Percentiles rank a stretch among this genome's conserved stretches.
phyloP scores from a whole-genome alignment of 2,329 filamentous ascomycete genomes.

The Plectosphaerella cucumerina region DNA sequence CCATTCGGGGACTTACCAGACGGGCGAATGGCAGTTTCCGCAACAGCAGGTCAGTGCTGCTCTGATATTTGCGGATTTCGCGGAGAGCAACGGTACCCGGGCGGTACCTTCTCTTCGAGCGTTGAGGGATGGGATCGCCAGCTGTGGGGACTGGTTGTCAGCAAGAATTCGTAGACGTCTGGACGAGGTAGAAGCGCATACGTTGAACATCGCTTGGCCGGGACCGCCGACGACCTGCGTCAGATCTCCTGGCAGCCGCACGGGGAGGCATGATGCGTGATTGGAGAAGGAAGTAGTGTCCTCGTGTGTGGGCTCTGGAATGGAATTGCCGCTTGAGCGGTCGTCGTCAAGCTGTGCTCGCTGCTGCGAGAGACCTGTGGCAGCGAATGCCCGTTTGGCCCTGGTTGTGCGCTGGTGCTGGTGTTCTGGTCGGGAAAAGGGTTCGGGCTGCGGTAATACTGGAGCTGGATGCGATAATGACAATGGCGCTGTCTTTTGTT shows the following conservation, averaged over 20 bases:
- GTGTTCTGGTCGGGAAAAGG: too few relatives aligned
- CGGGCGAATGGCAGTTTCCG: conserved; percentile 76
- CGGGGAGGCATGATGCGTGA: conserved; percentile 14
- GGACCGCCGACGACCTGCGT: conserved; percentile 17
- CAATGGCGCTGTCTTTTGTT: too few relatives aligned
- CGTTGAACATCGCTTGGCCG: conserved; percentile 38
- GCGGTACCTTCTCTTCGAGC: conserved; percentile 60
- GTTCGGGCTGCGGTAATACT: not conserved
- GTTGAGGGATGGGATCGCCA: conserved; percentile 66
- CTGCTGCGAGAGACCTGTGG: not conserved
- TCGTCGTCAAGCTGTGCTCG: not conserved
- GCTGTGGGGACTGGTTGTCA: conserved; percentile 37
- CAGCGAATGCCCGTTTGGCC: not conserved
- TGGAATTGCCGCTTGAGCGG: not conserved
- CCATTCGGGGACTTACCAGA: conserved; percentile 44
- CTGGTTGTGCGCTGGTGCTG: not conserved
- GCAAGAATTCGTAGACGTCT: not conserved
- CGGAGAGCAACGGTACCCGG: conserved; percentile 83
- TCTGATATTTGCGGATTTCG: conserved; percentile 90
- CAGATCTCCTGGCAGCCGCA: conserved; percentile 11
- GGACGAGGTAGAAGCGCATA: conserved; percentile 15
- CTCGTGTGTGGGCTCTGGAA: not conserved
- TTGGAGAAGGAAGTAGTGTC: too few relatives aligned
- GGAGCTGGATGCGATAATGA: too few relatives aligned
- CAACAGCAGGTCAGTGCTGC: conserved; percentile 81